Evolutionary conservation across 768 basidiomycete species (phyloP), one percentile per base, ranked within the genome.

Genomic region (Mycena alexandri): DNA sequence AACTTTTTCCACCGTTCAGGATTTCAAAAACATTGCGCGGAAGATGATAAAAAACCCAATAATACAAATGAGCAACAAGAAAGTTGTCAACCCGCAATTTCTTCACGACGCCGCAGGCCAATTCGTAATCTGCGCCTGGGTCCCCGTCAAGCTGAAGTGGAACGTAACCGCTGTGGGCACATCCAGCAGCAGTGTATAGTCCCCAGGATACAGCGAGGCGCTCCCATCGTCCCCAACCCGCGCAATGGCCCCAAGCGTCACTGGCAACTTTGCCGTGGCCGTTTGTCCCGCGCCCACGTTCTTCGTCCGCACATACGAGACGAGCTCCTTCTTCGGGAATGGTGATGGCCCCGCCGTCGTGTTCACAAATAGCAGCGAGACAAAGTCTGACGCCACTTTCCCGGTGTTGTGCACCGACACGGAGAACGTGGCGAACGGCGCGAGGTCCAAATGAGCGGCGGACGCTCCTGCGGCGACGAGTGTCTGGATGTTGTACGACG

Each of bases 361-460:
- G 53, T 80, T 83, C 64, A 83, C 73, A 76, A 88, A 89, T 16
- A 87, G 77, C 58, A 88, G 79, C 11, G 86, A 81, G 24, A 86
- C 85, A 70, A 86, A 88, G 75, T 89, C 87, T 13, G 87, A 89
- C 0, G 82, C 75, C 14, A 79, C 75, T 44, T 76, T 75, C 19
- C 87, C 87, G 0, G 80, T 82, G 75, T 89, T 89, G 63, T 72
- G 81, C 24, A 88, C 82, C 16, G 73, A 72, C 21, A 87, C 80
- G n/a, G 76, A 63, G 77, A 89, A 85, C 12, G 83, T 84, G 69
- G 83, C 83, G 70, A 89, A 84, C 6, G 72, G 63, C 11, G 83
- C 81, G 38, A 85, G 77, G 73, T 88, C 87, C 69, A 81, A 60
- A 61, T 67, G 72, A 3, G 58, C 60, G 41, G 66, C 70, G 13